phyloP scores from a whole-genome alignment of 495 filamentous ascomycete species.

The Letharia columbiana region DNA sequence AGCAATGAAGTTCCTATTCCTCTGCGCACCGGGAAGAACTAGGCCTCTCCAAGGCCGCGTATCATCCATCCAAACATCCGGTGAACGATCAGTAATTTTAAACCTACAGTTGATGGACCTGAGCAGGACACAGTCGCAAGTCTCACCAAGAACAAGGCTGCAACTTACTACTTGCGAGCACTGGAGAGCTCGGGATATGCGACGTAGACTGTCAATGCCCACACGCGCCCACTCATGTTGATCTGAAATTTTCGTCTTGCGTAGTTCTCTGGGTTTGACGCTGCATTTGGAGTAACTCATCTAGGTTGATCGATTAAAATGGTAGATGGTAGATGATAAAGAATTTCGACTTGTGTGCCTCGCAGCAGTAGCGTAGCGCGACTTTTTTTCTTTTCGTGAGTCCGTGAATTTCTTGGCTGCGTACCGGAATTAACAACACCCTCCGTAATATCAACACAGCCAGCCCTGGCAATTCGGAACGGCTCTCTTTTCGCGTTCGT shows the following conservation, averaged over 20 bases:
- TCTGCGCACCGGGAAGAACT: background rate
- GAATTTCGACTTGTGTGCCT: background rate
- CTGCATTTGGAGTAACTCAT: background rate
- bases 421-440: slow-evolving; percentile 14
- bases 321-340: too few relatives aligned
- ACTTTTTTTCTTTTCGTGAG: background rate
- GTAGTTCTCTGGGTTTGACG: background rate
- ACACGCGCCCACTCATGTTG: background rate
- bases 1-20: slow-evolving; percentile 2
- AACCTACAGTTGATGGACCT: background rate
- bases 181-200: background rate
- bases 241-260: background rate
- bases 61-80: background rate
- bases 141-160: background rate
- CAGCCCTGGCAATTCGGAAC: too few relatives aligned
- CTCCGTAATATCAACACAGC: slow-evolving; percentile 13
- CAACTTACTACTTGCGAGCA: background rate
- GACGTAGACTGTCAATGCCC: background rate
- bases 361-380: background rate
- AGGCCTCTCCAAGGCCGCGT: background rate
- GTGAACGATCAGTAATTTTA: background rate
- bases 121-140: background rate
- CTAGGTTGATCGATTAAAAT: background rate
- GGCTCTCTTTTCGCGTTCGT: background rate
- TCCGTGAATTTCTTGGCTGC: background rate